phyloP scores from a whole-genome alignment of 202 grass and related monocot species.

The Schoenoplectus triqueter region DNA sequence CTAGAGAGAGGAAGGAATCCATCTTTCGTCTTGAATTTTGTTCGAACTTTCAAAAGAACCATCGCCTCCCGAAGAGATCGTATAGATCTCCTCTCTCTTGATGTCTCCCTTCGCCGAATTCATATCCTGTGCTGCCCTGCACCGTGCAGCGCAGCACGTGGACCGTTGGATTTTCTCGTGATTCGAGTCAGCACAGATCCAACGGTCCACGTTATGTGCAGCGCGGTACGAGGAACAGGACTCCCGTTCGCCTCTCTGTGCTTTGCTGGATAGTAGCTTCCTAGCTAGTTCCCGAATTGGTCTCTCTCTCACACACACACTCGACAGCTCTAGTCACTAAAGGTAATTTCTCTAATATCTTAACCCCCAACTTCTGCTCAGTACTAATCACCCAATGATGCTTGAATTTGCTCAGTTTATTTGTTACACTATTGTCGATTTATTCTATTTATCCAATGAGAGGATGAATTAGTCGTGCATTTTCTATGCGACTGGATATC shows the following conservation, averaged over 20 bases:
- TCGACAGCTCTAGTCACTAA: background rate
- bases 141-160: too few relatives aligned
- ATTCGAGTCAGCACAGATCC: too few relatives aligned
- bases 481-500: too few relatives aligned
- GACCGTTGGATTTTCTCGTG: too few relatives aligned
- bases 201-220: too few relatives aligned
- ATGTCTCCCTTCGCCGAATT: background rate
- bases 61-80: too few relatives aligned
- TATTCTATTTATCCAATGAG: background rate
- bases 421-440: background rate
- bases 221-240: too few relatives aligned
- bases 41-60: too few relatives aligned
- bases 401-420: background rate
- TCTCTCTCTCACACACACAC: background rate
- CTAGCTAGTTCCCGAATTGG: background rate
- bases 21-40: too few relatives aligned
- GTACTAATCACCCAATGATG: background rate
- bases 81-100: background rate
- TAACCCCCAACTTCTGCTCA: background rate
- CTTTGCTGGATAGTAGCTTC: background rate
- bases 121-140: too few relatives aligned
- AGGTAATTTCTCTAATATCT: constrained; percentile 6
- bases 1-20: too few relatives aligned
- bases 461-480: background rate
- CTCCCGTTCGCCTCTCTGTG: background rate